A percentile compares a stretch with the other conserved stretches of the same genome.
Evolutionary conservation across 1,284 basidiomycete species (phyloP).

Genomic region (Lentinus polychrous): DNA sequence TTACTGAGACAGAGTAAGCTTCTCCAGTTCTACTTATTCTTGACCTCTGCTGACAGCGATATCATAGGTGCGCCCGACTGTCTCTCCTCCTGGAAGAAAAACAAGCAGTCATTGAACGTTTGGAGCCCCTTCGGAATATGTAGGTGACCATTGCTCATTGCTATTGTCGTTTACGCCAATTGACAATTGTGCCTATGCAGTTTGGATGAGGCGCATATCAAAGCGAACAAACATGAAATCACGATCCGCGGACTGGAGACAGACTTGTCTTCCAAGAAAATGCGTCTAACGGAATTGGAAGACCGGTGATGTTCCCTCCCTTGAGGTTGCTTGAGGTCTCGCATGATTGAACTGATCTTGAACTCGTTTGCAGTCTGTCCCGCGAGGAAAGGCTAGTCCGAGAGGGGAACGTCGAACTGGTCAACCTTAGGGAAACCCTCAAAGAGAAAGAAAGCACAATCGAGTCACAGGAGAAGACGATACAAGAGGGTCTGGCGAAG

Average conservation of each 20-base stretch:
- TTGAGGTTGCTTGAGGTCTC: background rate
- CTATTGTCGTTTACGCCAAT: too few relatives aligned
- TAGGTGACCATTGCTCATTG: too few relatives aligned
- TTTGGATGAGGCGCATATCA: too few relatives aligned
- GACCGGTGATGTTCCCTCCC: background rate
- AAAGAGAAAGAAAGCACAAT: background rate
- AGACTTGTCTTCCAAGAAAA: too few relatives aligned
- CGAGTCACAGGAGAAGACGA: background rate
- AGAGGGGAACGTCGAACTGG: background rate
- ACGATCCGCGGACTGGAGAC: slow-evolving; percentile 2
- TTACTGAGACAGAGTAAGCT: slow-evolving; percentile 13
- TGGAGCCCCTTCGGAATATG: too few relatives aligned
- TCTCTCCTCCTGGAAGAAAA: too few relatives aligned
- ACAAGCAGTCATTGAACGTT: too few relatives aligned
- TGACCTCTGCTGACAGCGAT: too few relatives aligned
- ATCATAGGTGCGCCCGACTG: too few relatives aligned
- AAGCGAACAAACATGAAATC: slow-evolving; percentile 12
- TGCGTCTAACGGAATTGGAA: background rate
- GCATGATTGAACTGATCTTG: background rate
- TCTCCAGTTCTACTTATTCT: too few relatives aligned
- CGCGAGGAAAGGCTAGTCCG: background rate
- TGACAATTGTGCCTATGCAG: background rate
- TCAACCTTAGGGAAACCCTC: background rate
- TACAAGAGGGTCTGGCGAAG: too few relatives aligned
- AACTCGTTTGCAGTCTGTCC: background rate